phyloP scores from a whole-genome alignment of 2,329 filamentous ascomycete species.

The Zalaria obscura region DNA sequence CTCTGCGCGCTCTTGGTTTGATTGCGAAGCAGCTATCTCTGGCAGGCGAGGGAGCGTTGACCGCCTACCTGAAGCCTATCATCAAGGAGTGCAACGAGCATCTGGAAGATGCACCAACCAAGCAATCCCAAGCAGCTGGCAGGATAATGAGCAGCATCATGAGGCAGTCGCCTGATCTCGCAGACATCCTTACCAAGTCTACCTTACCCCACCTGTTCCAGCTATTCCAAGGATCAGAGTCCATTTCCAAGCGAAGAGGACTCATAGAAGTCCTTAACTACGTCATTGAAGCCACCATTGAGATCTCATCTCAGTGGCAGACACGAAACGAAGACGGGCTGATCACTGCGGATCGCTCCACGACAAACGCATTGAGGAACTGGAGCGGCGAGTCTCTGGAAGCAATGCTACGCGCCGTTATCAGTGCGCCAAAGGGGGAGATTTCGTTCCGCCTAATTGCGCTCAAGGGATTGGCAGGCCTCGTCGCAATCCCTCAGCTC shows the following conservation, averaged over 20 bases:
- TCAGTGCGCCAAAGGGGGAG: conserved; percentile 30
- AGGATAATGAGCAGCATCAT: conserved; percentile 45
- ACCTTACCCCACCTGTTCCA: conserved; percentile 44
- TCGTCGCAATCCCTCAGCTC: conserved; percentile 26
- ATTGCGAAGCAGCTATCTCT: conserved; percentile 42
- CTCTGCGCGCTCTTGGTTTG: conserved; percentile 38
- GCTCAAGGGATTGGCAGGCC: conserved; percentile 27
- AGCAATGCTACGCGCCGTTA: conserved; percentile 27
- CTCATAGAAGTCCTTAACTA: conserved; percentile 46
- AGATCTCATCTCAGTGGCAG: conserved; percentile 42
- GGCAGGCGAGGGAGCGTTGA: conserved; percentile 31
- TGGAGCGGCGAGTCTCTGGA: conserved; percentile 27
- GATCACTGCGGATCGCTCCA: conserved; percentile 8
- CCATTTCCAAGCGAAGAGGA: conserved; percentile 47
- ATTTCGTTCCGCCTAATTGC: conserved; percentile 34
- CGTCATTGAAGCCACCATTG: conserved; percentile 42
- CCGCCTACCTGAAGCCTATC: conserved; percentile 44
- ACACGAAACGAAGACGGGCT: conserved; percentile 10
- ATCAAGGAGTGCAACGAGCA: conserved; percentile 55
- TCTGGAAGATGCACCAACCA: conserved; percentile 52
- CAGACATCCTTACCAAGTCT: conserved; percentile 40
- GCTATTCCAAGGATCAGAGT: conserved; percentile 46
- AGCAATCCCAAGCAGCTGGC: conserved; percentile 51
- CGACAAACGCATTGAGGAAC: conserved; percentile 23
- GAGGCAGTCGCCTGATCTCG: conserved; percentile 39